A percentile compares a stretch with the other conserved stretches of the same genome.
phyloP scores from a whole-genome alignment of 768 basidiomycete species.

The Mycena indigotica region DNA sequence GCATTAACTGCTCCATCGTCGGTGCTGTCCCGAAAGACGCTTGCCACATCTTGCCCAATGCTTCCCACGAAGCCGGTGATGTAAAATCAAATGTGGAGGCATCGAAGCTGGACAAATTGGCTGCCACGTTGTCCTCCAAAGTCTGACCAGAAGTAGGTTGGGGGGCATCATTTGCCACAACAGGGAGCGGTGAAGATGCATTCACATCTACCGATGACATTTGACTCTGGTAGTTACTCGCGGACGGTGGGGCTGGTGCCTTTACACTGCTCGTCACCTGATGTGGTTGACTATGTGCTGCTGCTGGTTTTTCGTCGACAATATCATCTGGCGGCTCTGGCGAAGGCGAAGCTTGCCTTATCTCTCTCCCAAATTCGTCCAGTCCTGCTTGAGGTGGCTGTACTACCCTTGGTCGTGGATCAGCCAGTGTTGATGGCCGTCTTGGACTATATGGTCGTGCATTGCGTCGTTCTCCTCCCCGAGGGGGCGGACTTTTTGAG shows the following conservation, averaged over 20 bases:
- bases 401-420: conserved; percentile 29
- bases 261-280: neutral
- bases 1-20: conserved; percentile 76
- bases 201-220: conserved; percentile 57
- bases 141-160: neutral
- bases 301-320: neutral
- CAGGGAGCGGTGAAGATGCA: conserved; percentile 55
- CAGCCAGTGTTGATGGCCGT: conserved; percentile 36
- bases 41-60: conserved; percentile 77
- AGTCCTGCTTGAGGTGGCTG: conserved; percentile 45
- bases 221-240: conserved; percentile 47
- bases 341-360: conserved; percentile 58
- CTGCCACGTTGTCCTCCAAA: neutral
- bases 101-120: conserved; percentile 71
- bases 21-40: conserved; percentile 68
- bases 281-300: neutral
- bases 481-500: conserved; percentile 72
- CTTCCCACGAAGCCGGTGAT: conserved; percentile 75
- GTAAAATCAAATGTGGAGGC: conserved; percentile 73
- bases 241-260: conserved; percentile 14
- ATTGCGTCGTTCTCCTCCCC: conserved; percentile 45
- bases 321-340: conserved; percentile 18
- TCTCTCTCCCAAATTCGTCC: conserved; percentile 87
- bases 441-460: conserved; percentile 60
- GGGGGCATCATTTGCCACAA: conserved; percentile 28